Base-by-base conservation (phyloP, 176 grass and related monocot genomes). In the Poa pratensis region DNA sequence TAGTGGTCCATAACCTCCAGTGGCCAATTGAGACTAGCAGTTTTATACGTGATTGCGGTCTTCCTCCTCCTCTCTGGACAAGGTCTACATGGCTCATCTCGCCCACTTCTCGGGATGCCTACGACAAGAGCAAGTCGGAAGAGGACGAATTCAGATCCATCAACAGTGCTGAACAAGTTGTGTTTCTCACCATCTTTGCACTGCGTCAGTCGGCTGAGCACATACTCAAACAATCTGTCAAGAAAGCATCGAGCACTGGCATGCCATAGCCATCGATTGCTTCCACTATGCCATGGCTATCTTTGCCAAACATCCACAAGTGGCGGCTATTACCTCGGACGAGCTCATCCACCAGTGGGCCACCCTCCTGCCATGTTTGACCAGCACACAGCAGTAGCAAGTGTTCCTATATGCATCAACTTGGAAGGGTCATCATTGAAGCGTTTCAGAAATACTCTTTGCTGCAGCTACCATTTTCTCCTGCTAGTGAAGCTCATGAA, bases 61-160 rank as follows among this genome's bases (percentile, higher is more conserved):
- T 79, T 73, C 74, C 73, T 75, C n/a, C 15, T 0, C 7, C 6
- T 2, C 0, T 0, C 0, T 87, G 60, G 72, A 0, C 1, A 24
- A 0, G 0, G 0, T 79, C 81, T 57, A 0, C 0, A 0, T 84
- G 57, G 81, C 0, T 57, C 1, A 17, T 88, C 5, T 57, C 58
- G 0, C 34, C 57, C 9, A 55, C 67, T 0, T 80, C 34, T 0
- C 18, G 0, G 9, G 1, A 66, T 26, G 55, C 19, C 5, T 84
- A 11, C 7, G 2, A 64, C 0, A 18, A 0, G 34, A 84, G 42
- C 34, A 55, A 24, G 10, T 26, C 64, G 15, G 6, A 20, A 60
- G 4, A 0, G 0, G 0, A 8, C 0, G 1, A 0, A 0, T 35
- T 73, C 34, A 35, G 1, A 35, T 4, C 34, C 34, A 4, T 35